Conservation (phyloP, 768 basidiomycete genomes). For the Rhodotorula sphaerocarpa region DNA sequence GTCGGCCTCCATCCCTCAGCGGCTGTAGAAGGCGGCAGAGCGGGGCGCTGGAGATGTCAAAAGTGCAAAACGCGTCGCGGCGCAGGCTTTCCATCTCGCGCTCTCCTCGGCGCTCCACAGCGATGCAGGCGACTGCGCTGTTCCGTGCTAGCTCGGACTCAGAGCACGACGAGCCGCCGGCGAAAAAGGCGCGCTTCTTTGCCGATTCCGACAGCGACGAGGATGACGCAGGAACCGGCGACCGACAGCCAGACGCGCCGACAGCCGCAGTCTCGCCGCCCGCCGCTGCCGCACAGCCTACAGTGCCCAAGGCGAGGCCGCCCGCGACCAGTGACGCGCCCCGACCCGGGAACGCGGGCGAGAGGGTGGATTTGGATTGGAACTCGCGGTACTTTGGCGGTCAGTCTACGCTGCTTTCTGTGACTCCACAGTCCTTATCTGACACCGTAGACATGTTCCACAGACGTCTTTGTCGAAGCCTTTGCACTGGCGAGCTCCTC, state of each 20-base stretch:
- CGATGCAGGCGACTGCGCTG: not conserved
- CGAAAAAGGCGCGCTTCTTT: slow-evolving; percentile 18
- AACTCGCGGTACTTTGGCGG: slow-evolving; percentile 15
- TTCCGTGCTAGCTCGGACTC: not conserved
- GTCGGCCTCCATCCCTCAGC: not conserved
- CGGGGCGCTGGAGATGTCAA: not conserved
- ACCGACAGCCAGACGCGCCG: no score
- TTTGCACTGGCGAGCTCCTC: slow-evolving; percentile 3
- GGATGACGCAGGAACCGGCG: not conserved
- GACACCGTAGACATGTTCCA: not conserved
- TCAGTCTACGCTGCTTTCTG: not conserved
- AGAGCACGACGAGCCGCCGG: not conserved
- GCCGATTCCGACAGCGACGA: not conserved
- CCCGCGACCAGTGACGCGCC: not conserved
- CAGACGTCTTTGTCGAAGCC: slow-evolving; percentile 17
- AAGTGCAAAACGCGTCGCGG: not conserved
- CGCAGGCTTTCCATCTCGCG: not conserved
- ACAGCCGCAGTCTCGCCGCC: not conserved
- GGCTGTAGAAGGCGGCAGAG: not conserved
- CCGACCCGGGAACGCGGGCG: not conserved
- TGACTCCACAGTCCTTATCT: no score
- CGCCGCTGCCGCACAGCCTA: not conserved
- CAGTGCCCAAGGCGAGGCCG: not conserved
- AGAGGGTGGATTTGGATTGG: not conserved
- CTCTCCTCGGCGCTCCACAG: not conserved